phyloP scores from a whole-genome alignment of 1,139 yeast species.

The Lodderomyces theae region DNA sequence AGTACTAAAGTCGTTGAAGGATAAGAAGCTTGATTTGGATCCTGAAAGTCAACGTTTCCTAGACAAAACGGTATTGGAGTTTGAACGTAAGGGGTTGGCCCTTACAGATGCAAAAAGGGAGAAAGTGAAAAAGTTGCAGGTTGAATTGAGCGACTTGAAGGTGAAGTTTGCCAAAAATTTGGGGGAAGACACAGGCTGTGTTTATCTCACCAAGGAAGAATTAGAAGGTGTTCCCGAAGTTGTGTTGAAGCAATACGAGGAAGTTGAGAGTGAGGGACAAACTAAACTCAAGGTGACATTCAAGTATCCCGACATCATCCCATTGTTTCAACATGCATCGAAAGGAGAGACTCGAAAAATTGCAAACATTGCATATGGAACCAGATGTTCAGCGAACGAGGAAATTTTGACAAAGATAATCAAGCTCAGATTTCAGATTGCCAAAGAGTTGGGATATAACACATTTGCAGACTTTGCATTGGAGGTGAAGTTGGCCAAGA shows the following conservation, averaged over 20 bases:
- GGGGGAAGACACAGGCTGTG: constrained; percentile 66
- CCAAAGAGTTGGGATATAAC: constrained; percentile 61
- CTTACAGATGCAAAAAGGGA: constrained; percentile 55
- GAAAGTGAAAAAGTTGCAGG: constrained; percentile 54
- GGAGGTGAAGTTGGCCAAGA: constrained; percentile 79
- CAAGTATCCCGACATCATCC: constrained; percentile 77
- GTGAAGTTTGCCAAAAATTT: constrained; percentile 61
- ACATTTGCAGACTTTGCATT: constrained; percentile 67
- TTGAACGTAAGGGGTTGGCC: constrained; percentile 65
- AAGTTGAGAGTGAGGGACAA: constrained; percentile 39
- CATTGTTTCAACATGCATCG: constrained; percentile 70
- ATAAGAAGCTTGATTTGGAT: constrained; percentile 27
- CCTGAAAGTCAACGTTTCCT: constrained; percentile 57
- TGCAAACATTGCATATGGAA: constrained; percentile 65
- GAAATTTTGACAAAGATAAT: constrained; percentile 58
- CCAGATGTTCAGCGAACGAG: constrained; percentile 62
- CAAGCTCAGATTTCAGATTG: constrained; percentile 57
- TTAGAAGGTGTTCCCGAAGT: constrained; percentile 72
- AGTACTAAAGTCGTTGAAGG: constrained; percentile 1
- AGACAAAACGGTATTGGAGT: constrained; percentile 54
- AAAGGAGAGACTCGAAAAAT: constrained; percentile 60
- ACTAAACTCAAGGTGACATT: constrained; percentile 63
- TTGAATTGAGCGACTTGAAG: constrained; percentile 55
- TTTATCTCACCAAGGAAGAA: constrained; percentile 60
- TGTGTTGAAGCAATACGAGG: constrained; percentile 56